These are phyloP conservation scores for Escallonia rubra DNA, from an alignment of 129 eudicot genomes.

Conservation along the genomic window DNA sequence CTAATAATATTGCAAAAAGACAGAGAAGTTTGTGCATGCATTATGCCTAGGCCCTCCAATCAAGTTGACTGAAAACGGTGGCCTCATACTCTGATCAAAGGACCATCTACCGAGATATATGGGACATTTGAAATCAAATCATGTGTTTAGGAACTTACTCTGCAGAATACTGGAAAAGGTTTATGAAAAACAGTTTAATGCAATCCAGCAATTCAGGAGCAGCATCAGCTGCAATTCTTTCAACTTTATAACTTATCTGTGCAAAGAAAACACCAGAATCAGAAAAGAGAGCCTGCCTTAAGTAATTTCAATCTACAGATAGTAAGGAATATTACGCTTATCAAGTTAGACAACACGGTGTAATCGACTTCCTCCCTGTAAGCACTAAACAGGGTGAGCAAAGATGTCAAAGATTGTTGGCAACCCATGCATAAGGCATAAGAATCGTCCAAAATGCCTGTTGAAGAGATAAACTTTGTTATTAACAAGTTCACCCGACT, in stretches of 20 bases:
- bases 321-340: slow-evolving; percentile 44
- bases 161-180: slow-evolving; percentile 79
- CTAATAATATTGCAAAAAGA: too few relatives aligned
- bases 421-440: slow-evolving; percentile 89
- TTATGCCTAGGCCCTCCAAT: background rate
- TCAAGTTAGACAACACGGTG: slow-evolving; percentile 81
- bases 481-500: background rate
- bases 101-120: background rate
- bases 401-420: slow-evolving; percentile 66
- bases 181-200: slow-evolving; percentile 62
- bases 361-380: slow-evolving; percentile 83
- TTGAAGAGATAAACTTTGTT: slow-evolving; percentile 1
- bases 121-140: background rate
- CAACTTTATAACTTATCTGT: slow-evolving; percentile 75
- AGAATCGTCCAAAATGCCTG: slow-evolving; percentile 90
- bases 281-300: background rate
- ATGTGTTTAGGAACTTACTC: slow-evolving; percentile 42
- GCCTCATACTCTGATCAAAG: background rate
- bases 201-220: slow-evolving; percentile 48
- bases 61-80: background rate
- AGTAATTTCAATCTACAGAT: background rate
- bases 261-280: slow-evolving; percentile 6
- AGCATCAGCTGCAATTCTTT: slow-evolving; percentile 84
- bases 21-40: too few relatives aligned
- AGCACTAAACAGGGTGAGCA: slow-evolving; percentile 81